Percentiles rank a stretch among this genome's conserved stretches.
Evolutionary conservation across 305 asterid genomes (phyloP).

Genomic region (Nicotiana rustica): DNA sequence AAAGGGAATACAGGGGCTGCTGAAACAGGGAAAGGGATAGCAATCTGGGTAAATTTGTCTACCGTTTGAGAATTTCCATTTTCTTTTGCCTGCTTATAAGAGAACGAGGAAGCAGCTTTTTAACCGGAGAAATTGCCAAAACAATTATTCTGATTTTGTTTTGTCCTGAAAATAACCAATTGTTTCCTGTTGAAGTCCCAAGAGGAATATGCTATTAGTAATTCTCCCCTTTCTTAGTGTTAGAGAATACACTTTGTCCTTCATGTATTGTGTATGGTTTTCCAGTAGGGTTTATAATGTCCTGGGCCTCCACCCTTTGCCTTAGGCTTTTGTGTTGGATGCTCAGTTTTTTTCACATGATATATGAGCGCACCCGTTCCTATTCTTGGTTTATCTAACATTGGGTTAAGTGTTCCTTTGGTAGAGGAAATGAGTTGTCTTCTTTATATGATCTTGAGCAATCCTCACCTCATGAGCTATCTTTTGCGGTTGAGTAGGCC

Average conservation of each 20-base stretch:
- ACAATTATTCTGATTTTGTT: conserved; percentile 8
- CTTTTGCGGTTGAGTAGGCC: not conserved
- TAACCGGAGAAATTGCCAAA: not conserved
- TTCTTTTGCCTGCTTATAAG: not conserved
- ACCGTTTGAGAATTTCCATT: conserved; percentile 22
- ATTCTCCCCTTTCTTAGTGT: conserved; percentile 15
- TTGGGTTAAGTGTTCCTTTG: too few relatives aligned
- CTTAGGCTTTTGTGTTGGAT: conserved; percentile 19
- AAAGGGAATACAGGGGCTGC: conserved; percentile 18
- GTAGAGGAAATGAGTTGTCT: not conserved
- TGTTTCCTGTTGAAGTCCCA: conserved; percentile 25
- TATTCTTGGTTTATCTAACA: conserved; percentile 6
- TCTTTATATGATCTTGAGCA: not conserved
- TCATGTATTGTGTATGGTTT: conserved; percentile 3
- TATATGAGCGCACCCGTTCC: not conserved
- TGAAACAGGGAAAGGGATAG: conserved; percentile 26
- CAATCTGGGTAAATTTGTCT: conserved; percentile 23
- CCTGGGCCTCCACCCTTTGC: not conserved
- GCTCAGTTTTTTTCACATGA: not conserved
- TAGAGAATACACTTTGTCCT: not conserved
- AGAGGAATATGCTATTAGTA: conserved; percentile 2
- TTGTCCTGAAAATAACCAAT: conserved; percentile 7
- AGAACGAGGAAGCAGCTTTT: not conserved
- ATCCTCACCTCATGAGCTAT: not conserved
- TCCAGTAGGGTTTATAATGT: conserved; percentile 7